A percentile compares a stretch with the other conserved stretches of the same genome.
Conservation (phyloP, 176 grass and related monocot species). For the barley (Hordeum vulgare) region DNA sequence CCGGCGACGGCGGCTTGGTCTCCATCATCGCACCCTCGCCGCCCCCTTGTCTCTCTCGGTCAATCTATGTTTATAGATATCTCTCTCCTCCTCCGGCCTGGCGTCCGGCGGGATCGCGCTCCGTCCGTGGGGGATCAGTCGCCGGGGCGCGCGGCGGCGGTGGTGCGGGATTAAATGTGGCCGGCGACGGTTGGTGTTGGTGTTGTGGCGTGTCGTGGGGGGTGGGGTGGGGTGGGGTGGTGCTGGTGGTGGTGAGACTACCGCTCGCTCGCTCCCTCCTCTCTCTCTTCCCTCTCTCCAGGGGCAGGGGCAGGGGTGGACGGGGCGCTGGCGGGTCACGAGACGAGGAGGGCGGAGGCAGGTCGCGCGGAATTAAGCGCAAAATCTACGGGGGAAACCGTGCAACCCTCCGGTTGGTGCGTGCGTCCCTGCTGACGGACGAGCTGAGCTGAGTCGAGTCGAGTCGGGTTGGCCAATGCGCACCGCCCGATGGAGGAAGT, state of each 20-base stretch:
- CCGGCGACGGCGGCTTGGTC: constrained; percentile 48
- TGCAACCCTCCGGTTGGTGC: constrained; percentile 10
- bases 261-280: background rate
- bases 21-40: constrained; percentile 24
- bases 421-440: constrained; percentile 8
- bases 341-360: background rate
- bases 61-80: background rate
- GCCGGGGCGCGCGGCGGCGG: background rate
- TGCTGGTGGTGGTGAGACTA: background rate
- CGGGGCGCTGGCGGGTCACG: background rate
- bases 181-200: constrained; percentile 36
- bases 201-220: constrained; percentile 22
- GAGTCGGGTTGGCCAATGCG: constrained; percentile 10
- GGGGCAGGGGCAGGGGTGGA: too few relatives aligned
- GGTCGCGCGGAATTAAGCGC: background rate
- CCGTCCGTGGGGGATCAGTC: constrained; percentile 14
- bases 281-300: background rate
- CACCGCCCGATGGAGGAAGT: background rate
- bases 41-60: background rate
- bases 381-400: background rate
- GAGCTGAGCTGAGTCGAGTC: background rate
- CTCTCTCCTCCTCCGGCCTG: background rate
- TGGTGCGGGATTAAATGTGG: constrained; percentile 30
- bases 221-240: background rate
- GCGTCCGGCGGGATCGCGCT: background rate